Evolutionary conservation across 2,329 filamentous ascomycete species (phyloP).

Genomic region (Clarireedia paspali): DNA sequence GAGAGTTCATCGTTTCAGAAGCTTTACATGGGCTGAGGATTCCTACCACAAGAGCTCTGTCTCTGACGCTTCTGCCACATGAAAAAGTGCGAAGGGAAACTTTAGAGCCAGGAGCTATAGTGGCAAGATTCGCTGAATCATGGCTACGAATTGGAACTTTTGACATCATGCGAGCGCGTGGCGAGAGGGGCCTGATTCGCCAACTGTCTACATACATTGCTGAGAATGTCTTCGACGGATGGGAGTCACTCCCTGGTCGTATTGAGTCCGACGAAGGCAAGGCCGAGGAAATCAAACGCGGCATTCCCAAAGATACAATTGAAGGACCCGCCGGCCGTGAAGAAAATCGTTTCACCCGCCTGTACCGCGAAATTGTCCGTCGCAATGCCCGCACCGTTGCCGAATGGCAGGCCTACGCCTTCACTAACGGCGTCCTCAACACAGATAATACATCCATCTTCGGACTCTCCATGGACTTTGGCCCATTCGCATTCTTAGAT

Average conservation of each 20-base stretch:
- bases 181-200: slow-evolving; percentile 67
- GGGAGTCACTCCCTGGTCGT: slow-evolving; percentile 69
- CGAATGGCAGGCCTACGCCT: slow-evolving; percentile 96
- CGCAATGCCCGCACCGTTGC: slow-evolving; percentile 85
- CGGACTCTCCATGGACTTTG: slow-evolving; percentile 87
- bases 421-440: slow-evolving; percentile 97
- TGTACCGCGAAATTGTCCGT: slow-evolving; percentile 82
- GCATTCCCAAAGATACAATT: slow-evolving; percentile 47
- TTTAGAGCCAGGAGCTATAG: slow-evolving; percentile 84
- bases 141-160: slow-evolving; percentile 96
- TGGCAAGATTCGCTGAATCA: slow-evolving; percentile 80
- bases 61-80: slow-evolving; percentile 69
- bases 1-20: slow-evolving; percentile 91
- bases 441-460: slow-evolving; percentile 94
- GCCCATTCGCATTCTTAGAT: slow-evolving; percentile 96
- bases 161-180: slow-evolving; percentile 77
- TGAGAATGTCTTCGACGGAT: slow-evolving; percentile 80
- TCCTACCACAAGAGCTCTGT: slow-evolving; percentile 78
- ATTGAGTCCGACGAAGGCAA: slow-evolving; percentile 42
- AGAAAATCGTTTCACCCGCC: slow-evolving; percentile 78
- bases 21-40: slow-evolving; percentile 78
- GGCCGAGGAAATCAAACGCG: slow-evolving; percentile 33
- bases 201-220: slow-evolving; percentile 75
- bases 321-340: slow-evolving; percentile 61
- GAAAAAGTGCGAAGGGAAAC: slow-evolving; percentile 69